Evolutionary conservation across 1,139 yeast species (phyloP), one percentile per base, ranked within the genome.

Genomic region (Trichomonascaceae sp.): DNA sequence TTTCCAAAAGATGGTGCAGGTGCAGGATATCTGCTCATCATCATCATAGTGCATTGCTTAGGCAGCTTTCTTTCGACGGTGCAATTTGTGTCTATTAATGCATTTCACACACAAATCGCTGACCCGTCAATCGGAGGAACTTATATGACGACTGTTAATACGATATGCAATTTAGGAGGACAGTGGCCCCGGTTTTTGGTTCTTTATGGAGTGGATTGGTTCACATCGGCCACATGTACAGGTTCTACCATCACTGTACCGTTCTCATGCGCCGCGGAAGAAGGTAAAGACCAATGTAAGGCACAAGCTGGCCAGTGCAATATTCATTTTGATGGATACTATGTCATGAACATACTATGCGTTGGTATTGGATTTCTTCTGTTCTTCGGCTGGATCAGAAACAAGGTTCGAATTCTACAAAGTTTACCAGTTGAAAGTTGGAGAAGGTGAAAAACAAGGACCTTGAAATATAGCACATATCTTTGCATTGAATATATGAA

Each of bases 111-210:
- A 3, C 85, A 85, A 63, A 87, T 95, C 53, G 96, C 99, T 1
- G 99, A 93, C 68, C 98, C 99, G 0, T 72, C 83, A 13, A 88
- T 93, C 63, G 99, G 99, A 17, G 99, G 99, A 1, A 95, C 99
- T 0, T 93, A 93, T 69, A 93, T 95, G 98, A 93, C 99, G 0
- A 85, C 96, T 0, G 75, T 93, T 55, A 95, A 95, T 70, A 93
- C 99, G 0, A 75, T 93, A 51, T 84, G 95, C 41, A 93, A 93
- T 66, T 78, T 91, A 55, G 99, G 99, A 39, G 99, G 99, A 4
- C 95, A 95, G 27, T 95, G 99, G 99, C 99, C 99, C 0, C 78
- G 91, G 56, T 74, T 89, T 24, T 74, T 93, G 49, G 84, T 91
- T 5, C 78, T 90, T 63, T 81, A 77, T 58, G 76, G 90, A 67